Evolutionary conservation across 2,329 filamentous ascomycete species (phyloP).

Genomic region (Cladosporium sp.): DNA sequence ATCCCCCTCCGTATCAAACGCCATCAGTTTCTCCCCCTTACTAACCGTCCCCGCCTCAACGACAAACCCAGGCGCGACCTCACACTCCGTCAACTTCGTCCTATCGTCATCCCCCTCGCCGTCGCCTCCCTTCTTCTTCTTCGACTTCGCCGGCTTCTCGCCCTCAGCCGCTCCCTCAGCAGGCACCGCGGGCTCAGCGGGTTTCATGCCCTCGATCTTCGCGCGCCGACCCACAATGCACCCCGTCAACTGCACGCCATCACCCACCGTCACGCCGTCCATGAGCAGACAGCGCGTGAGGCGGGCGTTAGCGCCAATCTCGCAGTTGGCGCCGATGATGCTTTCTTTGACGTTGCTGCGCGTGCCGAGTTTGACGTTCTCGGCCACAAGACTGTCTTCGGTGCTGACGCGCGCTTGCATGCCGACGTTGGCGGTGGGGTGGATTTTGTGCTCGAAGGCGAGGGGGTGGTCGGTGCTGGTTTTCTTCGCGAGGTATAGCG

Average conservation of each 20-base stretch:
- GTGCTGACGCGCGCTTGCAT: slow-evolving; percentile 76
- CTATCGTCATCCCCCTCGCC: slow-evolving; percentile 33
- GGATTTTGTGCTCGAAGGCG: slow-evolving; percentile 73
- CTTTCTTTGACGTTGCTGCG: slow-evolving; percentile 90
- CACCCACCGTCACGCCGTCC: slow-evolving; percentile 83
- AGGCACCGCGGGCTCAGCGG: slow-evolving; percentile 14
- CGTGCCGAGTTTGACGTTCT: slow-evolving; percentile 85
- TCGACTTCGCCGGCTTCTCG: slow-evolving; percentile 35
- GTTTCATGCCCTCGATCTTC: slow-evolving; percentile 64
- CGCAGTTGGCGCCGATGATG: slow-evolving; percentile 82
- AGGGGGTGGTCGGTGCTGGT: slow-evolving; percentile 59
- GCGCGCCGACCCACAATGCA: slow-evolving; percentile 81
- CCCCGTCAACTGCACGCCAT: slow-evolving; percentile 77
- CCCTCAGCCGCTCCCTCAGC: slow-evolving; percentile 43
- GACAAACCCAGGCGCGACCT: slow-evolving; percentile 82
- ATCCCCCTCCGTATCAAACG: slow-evolving; percentile 34
- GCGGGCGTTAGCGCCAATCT: slow-evolving; percentile 80
- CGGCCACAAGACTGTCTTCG: slow-evolving; percentile 75
- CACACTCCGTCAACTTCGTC: slow-evolving; percentile 74
- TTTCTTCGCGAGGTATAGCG: slow-evolving; percentile 81
- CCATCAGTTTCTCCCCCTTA: slow-evolving; percentile 61
- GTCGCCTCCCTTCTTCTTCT: slow-evolving; percentile 48
- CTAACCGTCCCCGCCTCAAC: slow-evolving; percentile 71
- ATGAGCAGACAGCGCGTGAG: slow-evolving; percentile 86
- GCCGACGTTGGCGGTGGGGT: slow-evolving; percentile 78